These are phyloP conservation scores for Inonotus obliquus DNA, from an alignment of 1,284 basidiomycete species.

Conservation along the genomic window DNA sequence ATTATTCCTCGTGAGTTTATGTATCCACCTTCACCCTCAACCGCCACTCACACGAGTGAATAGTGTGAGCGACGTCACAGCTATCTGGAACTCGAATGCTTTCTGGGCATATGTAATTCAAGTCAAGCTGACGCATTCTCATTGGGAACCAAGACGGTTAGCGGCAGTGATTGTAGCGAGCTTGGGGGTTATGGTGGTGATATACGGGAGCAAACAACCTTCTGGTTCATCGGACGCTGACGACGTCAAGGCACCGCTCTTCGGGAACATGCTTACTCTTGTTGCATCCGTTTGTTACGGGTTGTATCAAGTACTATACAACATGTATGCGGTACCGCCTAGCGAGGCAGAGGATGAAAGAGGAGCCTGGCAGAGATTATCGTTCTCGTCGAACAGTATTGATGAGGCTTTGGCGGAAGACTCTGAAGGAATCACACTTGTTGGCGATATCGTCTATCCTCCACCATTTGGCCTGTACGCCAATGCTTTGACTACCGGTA, in stretches of 20 bases:
- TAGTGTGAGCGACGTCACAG: slow-evolving; percentile 75
- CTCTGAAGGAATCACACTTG: not conserved
- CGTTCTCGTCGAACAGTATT: slow-evolving; percentile 29
- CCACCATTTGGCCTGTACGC: slow-evolving; percentile 77
- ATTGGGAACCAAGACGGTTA: slow-evolving; percentile 60
- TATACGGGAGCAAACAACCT: slow-evolving; percentile 65
- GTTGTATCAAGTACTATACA: slow-evolving; percentile 79
- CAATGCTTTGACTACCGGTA: slow-evolving; percentile 64
- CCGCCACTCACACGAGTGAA: slow-evolving; percentile 14
- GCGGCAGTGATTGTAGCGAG: slow-evolving; percentile 73
- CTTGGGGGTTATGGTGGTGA: slow-evolving; percentile 63
- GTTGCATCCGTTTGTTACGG: slow-evolving; percentile 65
- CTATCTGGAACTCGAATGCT: slow-evolving; percentile 82
- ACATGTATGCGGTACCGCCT: slow-evolving; percentile 65
- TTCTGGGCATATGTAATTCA: slow-evolving; percentile 78
- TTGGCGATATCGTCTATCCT: slow-evolving; percentile 39
- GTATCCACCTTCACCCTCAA: slow-evolving; percentile 11
- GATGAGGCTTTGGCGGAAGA: slow-evolving; percentile 26
- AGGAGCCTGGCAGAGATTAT: slow-evolving; percentile 36
- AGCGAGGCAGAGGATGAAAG: slow-evolving; percentile 41
- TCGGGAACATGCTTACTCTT: slow-evolving; percentile 73
- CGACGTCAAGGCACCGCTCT: slow-evolving; percentile 38
- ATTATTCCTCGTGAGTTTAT: slow-evolving; percentile 63
- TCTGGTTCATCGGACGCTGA: slow-evolving; percentile 18
- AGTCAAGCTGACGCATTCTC: slow-evolving; percentile 52